These are phyloP conservation scores for Penicillium thymicola DNA, from an alignment of 2,329 filamentous ascomycete species.

Conservation along the genomic window DNA sequence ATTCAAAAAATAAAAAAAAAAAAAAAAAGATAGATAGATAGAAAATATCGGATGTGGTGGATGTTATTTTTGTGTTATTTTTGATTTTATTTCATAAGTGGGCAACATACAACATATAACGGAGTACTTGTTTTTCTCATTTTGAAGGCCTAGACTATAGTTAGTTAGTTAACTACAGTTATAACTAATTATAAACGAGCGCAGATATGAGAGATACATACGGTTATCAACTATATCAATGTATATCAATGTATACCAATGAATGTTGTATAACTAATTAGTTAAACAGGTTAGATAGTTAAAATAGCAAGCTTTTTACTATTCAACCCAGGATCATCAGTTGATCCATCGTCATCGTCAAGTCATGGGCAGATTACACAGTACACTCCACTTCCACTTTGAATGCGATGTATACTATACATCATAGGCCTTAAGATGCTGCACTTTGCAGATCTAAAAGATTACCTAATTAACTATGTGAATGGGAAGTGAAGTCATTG, in stretches of 20 bases:
- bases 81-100: no score
- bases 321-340: no score
- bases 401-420: background rate
- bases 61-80: constrained; percentile 1
- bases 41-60: constrained; percentile 9
- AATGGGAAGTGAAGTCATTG: background rate
- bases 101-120: no score
- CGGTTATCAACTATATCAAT: no score
- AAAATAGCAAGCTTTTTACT: background rate
- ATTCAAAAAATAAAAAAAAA: background rate
- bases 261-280: no score
- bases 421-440: background rate
- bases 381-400: background rate
- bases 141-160: no score
- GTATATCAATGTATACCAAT: background rate
- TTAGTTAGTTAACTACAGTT: no score
- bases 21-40: background rate
- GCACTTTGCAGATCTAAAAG: background rate
- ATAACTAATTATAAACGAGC: no score
- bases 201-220: no score
- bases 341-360: background rate
- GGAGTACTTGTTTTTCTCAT: no score
- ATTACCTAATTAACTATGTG: background rate
- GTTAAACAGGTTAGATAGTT: background rate
- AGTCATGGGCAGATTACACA: background rate